Conservation (phyloP, 116 monocot genomes). For the Posidonia oceanica region DNA sequence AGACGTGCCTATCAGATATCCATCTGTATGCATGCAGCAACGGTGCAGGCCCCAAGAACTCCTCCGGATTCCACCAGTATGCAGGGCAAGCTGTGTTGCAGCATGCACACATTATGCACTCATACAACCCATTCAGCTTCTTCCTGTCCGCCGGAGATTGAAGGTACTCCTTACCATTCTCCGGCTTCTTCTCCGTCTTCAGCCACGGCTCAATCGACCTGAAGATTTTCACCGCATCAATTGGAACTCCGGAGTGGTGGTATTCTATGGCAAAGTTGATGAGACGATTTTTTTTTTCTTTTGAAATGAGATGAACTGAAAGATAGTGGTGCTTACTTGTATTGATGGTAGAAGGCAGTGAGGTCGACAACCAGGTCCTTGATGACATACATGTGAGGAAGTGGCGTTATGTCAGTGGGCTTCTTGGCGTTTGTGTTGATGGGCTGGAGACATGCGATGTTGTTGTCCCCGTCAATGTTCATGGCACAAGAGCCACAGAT, state of each 20-base stretch:
- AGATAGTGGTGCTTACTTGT: constrained; percentile 26
- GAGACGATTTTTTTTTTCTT: no score
- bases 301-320: no score
- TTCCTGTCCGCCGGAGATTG: constrained; percentile 40
- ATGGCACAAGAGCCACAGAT: constrained; percentile 75
- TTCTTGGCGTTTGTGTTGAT: constrained; percentile 29
- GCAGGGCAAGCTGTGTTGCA: constrained; percentile 62
- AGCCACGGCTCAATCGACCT: constrained; percentile 79
- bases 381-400: constrained; percentile 69
- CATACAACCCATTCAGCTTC: constrained; percentile 68
- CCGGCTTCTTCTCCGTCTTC: constrained; percentile 31
- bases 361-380: constrained; percentile 77
- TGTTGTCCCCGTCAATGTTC: constrained; percentile 79
- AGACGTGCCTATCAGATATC: constrained; percentile 32
- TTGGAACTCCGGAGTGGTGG: not conserved
- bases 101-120: constrained; percentile 72
- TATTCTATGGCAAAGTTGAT: no score
- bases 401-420: constrained; percentile 59
- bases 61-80: constrained; percentile 78
- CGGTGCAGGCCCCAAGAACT: constrained; percentile 44
- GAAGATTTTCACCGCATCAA: not conserved
- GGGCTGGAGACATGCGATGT: constrained; percentile 54
- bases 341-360: constrained; percentile 64
- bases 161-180: constrained; percentile 23
- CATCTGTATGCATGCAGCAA: constrained; percentile 52